Evolutionary conservation across 2,329 filamentous ascomycete species (phyloP), one percentile per base, ranked within the genome.

Genomic region (Emergomyces pasteurianus): DNA sequence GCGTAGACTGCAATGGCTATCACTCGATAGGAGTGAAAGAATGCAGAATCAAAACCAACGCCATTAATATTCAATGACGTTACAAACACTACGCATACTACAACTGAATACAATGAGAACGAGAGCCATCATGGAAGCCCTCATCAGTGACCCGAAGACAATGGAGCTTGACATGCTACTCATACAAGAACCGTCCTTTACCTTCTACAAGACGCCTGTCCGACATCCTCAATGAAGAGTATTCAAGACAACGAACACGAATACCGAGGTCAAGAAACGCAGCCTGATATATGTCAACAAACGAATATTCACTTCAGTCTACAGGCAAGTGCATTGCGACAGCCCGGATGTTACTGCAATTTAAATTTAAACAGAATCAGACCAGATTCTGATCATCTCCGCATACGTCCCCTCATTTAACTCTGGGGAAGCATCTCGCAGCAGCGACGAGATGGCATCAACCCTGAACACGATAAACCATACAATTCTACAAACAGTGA

Each of bases 71-170:
- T 34, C 57, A 63, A 64, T 64, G 60, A 62, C 52, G 52, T 38
- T 21, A 36, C 40, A 57, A 21, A 62, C 40, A 50, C 57, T 64
- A n/a, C 55, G 54, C 21, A 50, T 65, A 61, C 46, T 66, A 55
- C 63, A 66, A 58, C 50, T 66, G 64, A 65, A 66, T 40, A 68
- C 66, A 0, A 66, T 64, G 59, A 71, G 68, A 65, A 69, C 63
- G 23, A 40, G 63, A 34, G 54, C 60, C 14, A 53, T 58, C 16
- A 71, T 70, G 61, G 66, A 71, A 55, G 69, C 65, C 10, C 66
- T 72, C 6, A 68, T 71, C 46, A 71, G 71, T 23, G 64, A 71
- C 46, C 46, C 26, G 31, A 46, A 56, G 23, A 69, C 58, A 42
- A 60, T 38, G 50, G 59, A 67, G 12, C 64, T 71, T 1, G 66